Conservation (phyloP, 768 basidiomycete genomes). For the Panus rudis region DNA sequence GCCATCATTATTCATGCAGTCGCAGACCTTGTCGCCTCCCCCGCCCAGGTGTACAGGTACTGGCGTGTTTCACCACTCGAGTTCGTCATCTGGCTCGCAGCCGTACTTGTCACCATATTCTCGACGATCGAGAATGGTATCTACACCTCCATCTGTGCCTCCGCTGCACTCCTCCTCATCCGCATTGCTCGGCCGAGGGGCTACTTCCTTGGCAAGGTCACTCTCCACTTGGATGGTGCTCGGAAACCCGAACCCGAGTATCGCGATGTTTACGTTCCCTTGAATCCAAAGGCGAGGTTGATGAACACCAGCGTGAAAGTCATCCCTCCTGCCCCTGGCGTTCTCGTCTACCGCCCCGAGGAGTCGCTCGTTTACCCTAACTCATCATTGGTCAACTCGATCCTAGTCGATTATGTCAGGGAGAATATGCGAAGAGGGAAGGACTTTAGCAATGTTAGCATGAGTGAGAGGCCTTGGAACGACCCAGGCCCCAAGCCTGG, state of each 20-base stretch:
- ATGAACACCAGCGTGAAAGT: conserved; percentile 68
- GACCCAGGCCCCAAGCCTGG: conserved; percentile 69
- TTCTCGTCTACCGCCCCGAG: conserved; percentile 88
- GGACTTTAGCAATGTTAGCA: conserved; percentile 56
- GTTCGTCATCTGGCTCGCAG: conserved; percentile 81
- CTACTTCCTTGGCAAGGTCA: conserved; percentile 83
- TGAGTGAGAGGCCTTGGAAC: conserved; percentile 88
- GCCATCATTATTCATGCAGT: conserved; percentile 96
- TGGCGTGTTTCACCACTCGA: conserved; percentile 95
- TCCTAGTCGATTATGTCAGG: conserved; percentile 78
- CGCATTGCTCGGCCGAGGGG: conserved; percentile 86
- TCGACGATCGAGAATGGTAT: conserved; percentile 92
- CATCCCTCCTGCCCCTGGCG: conserved; percentile 72
- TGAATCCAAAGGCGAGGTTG: conserved; percentile 47
- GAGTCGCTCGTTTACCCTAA: conserved; percentile 89
- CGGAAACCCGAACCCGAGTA: conserved; percentile 24
- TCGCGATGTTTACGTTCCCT: conserved; percentile 83
- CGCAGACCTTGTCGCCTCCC: conserved; percentile 79
- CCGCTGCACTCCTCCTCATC: conserved; percentile 72
- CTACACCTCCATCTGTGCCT: conserved; percentile 79
- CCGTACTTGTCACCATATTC: conserved; percentile 87
- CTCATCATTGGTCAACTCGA: conserved; percentile 57
- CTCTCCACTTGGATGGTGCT: conserved; percentile 36
- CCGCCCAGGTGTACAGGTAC: conserved; percentile 75
- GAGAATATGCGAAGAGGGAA: conserved; percentile 66